Evolutionary conservation across 1,284 basidiomycete species (phyloP), one percentile per base, ranked within the genome.

Genomic region (Cryptococcus hybrid): DNA sequence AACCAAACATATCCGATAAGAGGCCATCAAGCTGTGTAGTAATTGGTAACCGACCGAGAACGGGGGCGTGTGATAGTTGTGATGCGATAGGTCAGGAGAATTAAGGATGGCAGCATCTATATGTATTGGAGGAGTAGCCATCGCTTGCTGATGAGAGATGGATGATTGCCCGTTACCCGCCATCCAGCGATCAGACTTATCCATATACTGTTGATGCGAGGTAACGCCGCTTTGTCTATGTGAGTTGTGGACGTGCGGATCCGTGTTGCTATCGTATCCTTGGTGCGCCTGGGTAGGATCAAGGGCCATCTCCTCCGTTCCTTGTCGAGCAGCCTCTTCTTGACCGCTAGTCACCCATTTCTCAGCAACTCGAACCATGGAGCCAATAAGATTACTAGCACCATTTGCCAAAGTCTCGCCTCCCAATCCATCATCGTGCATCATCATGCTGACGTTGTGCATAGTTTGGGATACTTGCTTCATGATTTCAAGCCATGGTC

Each of bases 171-270:
- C 54, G 30, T 55, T 57, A 24, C 54, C 54, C 3, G 71, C 68
- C 66, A 74, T 69, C 71, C 71, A 74, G 30, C 71, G 42, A 56
- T 72, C 71, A 39, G 70, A 70, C 7, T 60, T 62, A 39, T 68
- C 58, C 68, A 72, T 69, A 52, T 72, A 72, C 44, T 54, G 52
- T 18, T 35, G 34, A 42, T 57, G 60, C 13, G 51, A n/a, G 0
- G 51, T 5, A 24, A 58, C 37, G 6, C 36, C 39, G 9, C 40
- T 38, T 47, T 51, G 49, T 18, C 18, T 18, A 18, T 18, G 18
- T 18, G 18, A 18, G 45, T 48, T 46, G 7, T 42, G 8, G 18
- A 52, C 18, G n/a, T 52, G 51, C 47, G 42, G 48, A 43, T 34
- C 35, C 30, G 47, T 51, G 30, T 12, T 43, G 39, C 46, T 54